A percentile compares a stretch with the other conserved stretches of the same genome.
Conservation (phyloP, 1,284 basidiomycete genomes). For the Microbotryum scabiosae region DNA sequence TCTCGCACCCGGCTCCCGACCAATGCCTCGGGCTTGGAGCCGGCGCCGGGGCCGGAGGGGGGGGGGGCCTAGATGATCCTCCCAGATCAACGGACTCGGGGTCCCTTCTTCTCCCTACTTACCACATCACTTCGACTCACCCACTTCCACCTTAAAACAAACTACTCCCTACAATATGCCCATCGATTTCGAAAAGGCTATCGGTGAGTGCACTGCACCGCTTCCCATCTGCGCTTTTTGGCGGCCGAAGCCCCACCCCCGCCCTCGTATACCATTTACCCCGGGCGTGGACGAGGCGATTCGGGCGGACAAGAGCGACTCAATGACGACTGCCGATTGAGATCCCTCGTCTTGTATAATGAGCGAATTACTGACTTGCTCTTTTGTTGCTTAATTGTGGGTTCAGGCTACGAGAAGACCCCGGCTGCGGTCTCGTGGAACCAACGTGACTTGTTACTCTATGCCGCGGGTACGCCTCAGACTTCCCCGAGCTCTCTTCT, state of each 20-base stretch:
- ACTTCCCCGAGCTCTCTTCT: not conserved
- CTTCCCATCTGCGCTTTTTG: not conserved
- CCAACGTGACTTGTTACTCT: conserved; percentile 39
- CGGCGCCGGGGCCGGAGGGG: no score
- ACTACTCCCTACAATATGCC: not conserved
- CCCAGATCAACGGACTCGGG: not conserved
- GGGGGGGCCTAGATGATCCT: no score
- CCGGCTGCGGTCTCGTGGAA: conserved; percentile 39
- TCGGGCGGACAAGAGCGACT: not conserved
- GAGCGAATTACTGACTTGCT: no score
- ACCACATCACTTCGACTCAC: not conserved
- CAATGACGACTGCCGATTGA: not conserved
- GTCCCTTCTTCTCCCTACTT: not conserved
- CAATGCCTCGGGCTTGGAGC: no score
- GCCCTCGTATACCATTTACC: no score
- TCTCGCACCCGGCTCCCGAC: not conserved
- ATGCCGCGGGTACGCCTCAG: conserved; percentile 28
- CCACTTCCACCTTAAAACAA: not conserved
- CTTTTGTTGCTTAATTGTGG: not conserved
- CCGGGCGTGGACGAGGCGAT: no score
- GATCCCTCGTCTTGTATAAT: not conserved
- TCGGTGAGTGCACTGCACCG: not conserved
- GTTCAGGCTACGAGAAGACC: conserved; percentile 34
- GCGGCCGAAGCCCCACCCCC: no score
- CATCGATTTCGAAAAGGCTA: not conserved